phyloP scores from a whole-genome alignment of 192 early-diverging fungal species.

The Obelidium mucronatum region DNA sequence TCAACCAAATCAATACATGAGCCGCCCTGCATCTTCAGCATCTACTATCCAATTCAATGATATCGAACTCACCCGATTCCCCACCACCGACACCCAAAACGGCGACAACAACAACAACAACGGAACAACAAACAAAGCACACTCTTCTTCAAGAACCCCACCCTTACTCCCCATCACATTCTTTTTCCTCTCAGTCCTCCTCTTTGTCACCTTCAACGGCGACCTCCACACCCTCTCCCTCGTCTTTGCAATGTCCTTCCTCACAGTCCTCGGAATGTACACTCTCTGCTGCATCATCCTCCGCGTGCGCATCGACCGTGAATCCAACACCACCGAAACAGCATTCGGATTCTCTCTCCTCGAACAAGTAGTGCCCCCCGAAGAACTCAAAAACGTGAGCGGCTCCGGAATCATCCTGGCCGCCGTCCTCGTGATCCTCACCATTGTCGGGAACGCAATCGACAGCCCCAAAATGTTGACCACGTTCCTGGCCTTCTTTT shows the following conservation, averaged over 20 bases:
- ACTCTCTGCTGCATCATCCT: constrained; percentile 54
- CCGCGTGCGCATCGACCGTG: constrained; percentile 51
- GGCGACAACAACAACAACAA: not conserved
- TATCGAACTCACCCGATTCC: not conserved
- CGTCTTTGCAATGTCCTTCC: constrained; percentile 62
- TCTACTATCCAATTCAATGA: not conserved
- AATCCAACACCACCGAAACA: not conserved
- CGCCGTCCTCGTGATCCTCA: constrained; percentile 30
- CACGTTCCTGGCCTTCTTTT: constrained; percentile 63
- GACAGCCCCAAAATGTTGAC: constrained; percentile 49
- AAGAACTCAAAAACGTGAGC: no score
- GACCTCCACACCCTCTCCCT: constrained; percentile 57
- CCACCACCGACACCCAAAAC: constrained; percentile 37
- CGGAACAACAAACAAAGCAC: not conserved
- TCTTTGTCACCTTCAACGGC: constrained; percentile 50
- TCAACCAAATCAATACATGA: not conserved
- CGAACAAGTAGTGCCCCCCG: no score
- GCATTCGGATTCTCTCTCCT: not conserved
- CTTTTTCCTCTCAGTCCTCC: constrained; percentile 54
- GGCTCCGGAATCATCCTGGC: constrained; percentile 44
- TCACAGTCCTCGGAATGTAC: constrained; percentile 55
- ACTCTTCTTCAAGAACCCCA: not conserved
- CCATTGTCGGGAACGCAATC: constrained; percentile 56
- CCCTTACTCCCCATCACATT: constrained; percentile 54
- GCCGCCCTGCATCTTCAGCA: not conserved